Conservation (phyloP, 2,329 filamentous ascomycete species). For the Metarhizium robertsii region DNA sequence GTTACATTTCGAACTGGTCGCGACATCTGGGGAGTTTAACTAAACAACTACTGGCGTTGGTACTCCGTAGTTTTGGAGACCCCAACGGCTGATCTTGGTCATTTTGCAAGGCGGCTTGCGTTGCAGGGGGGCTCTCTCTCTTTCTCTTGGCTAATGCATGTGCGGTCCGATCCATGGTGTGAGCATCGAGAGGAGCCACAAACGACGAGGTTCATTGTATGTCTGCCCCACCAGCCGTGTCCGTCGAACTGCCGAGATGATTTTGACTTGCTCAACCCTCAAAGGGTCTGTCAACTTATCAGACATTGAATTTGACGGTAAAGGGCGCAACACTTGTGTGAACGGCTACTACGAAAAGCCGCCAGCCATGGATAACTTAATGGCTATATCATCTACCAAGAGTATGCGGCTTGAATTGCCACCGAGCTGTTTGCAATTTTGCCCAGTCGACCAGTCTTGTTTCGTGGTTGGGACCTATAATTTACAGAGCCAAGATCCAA, state of each 20-base stretch:
- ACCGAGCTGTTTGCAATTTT: conserved; percentile 72
- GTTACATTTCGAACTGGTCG: not conserved
- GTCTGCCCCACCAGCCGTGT: not conserved
- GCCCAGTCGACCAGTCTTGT: conserved; percentile 48
- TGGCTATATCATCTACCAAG: conserved; percentile 30
- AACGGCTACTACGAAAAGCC: too few relatives aligned
- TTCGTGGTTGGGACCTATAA: conserved; percentile 82
- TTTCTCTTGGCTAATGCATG: too few relatives aligned
- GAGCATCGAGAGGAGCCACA: not conserved
- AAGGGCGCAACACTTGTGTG: not conserved
- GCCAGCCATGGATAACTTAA: conserved; percentile 12
- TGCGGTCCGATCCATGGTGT: not conserved
- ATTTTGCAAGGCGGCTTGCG: too few relatives aligned
- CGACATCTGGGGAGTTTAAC: too few relatives aligned
- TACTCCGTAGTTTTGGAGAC: too few relatives aligned
- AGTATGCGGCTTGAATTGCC: conserved; percentile 54
- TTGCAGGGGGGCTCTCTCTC: too few relatives aligned
- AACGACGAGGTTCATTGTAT: too few relatives aligned
- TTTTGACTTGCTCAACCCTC: too few relatives aligned
- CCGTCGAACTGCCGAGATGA: not conserved
- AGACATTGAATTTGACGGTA: too few relatives aligned
- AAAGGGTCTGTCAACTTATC: too few relatives aligned
- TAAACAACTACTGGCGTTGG: too few relatives aligned
- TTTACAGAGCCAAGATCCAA: conserved; percentile 42
- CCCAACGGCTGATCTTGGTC: too few relatives aligned